Evolutionary conservation across 2,329 filamentous ascomycete species (phyloP).

Genomic region (Fusarium haematococcum): DNA sequence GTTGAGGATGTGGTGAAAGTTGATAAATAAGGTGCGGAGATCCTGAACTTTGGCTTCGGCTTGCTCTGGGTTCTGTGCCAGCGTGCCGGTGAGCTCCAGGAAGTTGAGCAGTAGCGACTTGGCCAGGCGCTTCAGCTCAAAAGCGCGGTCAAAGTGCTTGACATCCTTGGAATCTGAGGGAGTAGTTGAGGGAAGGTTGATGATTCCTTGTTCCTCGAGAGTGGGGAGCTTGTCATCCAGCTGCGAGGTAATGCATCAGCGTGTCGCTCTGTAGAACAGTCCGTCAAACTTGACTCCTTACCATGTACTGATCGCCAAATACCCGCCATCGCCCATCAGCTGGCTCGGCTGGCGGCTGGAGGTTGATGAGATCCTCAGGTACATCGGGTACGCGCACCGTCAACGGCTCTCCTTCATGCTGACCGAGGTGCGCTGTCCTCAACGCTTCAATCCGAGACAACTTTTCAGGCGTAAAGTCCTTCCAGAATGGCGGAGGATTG

Average conservation of each 20-base stretch:
- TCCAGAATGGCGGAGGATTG: conserved; percentile 90
- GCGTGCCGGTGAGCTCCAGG: conserved; percentile 78
- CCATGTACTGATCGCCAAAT: conserved; percentile 76
- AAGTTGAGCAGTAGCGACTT: conserved; percentile 92
- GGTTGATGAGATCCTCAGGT: conserved; percentile 77
- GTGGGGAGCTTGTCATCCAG: conserved; percentile 72
- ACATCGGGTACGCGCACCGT: conserved; percentile 60
- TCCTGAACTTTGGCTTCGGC: conserved; percentile 80
- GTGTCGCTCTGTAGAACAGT: not conserved
- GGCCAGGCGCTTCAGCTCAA: conserved; percentile 80
- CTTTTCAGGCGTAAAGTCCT: conserved; percentile 84
- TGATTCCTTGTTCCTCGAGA: conserved; percentile 77
- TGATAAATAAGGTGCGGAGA: conserved; percentile 84
- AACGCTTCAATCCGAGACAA: conserved; percentile 65
- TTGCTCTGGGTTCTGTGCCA: conserved; percentile 51
- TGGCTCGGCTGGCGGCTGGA: conserved; percentile 86
- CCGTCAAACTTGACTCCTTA: conserved; percentile 38
- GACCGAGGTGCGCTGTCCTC: conserved; percentile 53
- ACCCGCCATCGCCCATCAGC: conserved; percentile 76
- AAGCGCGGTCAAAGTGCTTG: conserved; percentile 71
- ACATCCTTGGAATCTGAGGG: conserved; percentile 58
- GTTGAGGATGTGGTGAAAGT: conserved; percentile 93
- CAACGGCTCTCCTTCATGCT: conserved; percentile 43
- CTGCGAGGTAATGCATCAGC: conserved; percentile 46
- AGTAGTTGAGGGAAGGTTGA: conserved; percentile 67